Base-by-base conservation (phyloP, 371 early-diverging fungal species). In the Syncephalastrum monosporum region DNA sequence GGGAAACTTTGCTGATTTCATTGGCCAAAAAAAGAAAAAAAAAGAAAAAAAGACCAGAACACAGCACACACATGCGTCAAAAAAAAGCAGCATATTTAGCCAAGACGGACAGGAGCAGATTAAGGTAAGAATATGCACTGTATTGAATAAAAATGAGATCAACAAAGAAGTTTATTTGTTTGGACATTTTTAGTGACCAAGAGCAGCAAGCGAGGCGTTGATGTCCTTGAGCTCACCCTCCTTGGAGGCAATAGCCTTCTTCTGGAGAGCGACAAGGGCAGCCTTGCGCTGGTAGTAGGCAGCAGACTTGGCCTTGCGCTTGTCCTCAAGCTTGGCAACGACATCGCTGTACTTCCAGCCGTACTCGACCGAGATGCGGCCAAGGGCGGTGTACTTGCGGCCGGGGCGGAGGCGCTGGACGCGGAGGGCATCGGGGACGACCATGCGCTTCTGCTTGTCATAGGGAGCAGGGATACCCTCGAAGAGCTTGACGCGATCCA, bases 321-420 rank as follows among this genome's bases (percentile, higher is more conserved):
- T 95, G 72, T 88, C 92, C 84, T 97, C 98, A 59, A 97, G 85
- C 75, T 88, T 88, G 73, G 86, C 87, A 67, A 97, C 91, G 60
- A 98, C 91, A 61, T 92, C 95, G 66, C 90, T 81, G 89, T 99
- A 95, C 83, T 98, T 99, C 99, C 99, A 99, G 76, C 99, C 99
- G 72, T 97, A 91, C 85, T 97, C 96, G 67, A 80, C 74, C 53
- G 95, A 85, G 67, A 99, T 84, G 67, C 97, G 91, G 76, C 93
- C 91, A 64, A 99, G 72, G 59, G 90, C 87, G 77, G 92, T 91
- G 91, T 81, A 96, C 89, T 96, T 98, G 79, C 98, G 94, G 49
- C 91, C 92, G 61, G 98, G 98, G 82, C 91, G 88, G 50, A 97
- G 84, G 75, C 93, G 89, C 69, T 97, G 90, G 72, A 96, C 93